Evolutionary conservation across 768 basidiomycete species (phyloP).

Genomic region (Phylloporus sp.): DNA sequence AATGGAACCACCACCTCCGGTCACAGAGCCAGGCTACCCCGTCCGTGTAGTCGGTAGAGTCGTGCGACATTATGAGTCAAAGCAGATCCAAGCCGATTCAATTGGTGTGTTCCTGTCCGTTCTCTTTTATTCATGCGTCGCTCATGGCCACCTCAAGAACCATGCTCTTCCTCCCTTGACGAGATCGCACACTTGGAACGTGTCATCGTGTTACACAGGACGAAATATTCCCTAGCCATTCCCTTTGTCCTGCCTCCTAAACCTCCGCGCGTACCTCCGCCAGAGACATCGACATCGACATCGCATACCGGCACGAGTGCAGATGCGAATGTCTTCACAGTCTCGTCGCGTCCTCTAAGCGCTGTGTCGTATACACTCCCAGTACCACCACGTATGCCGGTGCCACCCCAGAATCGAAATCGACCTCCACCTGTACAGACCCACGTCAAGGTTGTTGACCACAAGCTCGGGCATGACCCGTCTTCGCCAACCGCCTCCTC

Average conservation of each 20-base stretch:
- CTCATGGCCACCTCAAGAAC: slow-evolving; percentile 29
- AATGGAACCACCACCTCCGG: slow-evolving; percentile 29
- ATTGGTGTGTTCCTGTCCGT: slow-evolving; percentile 41
- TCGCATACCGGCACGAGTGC: background rate
- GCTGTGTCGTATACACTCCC: slow-evolving; percentile 8
- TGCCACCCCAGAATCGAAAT: slow-evolving; percentile 10
- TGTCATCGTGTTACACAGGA: slow-evolving; percentile 51
- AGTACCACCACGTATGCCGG: slow-evolving; percentile 8
- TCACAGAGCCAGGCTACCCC: slow-evolving; percentile 44
- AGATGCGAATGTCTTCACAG: slow-evolving; percentile 10
- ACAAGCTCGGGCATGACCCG: slow-evolving; percentile 6
- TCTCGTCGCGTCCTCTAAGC: background rate
- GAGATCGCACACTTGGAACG: slow-evolving; percentile 55
- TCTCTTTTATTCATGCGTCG: background rate
- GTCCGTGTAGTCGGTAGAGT: slow-evolving; percentile 49
- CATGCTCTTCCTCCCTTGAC: slow-evolving; percentile 50
- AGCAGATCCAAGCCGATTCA: slow-evolving; percentile 45
- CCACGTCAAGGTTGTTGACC: background rate
- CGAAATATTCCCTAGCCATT: slow-evolving; percentile 42
- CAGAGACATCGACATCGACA: background rate
- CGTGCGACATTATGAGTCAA: slow-evolving; percentile 35
- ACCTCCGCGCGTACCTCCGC: slow-evolving; percentile 2
- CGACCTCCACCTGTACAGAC: background rate
- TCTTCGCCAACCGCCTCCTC: slow-evolving; percentile 22
- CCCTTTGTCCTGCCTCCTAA: slow-evolving; percentile 45